Percentiles rank a stretch among this genome's conserved stretches.
Evolutionary conservation across 768 basidiomycete species (phyloP).

Genomic region (Imleria badia): DNA sequence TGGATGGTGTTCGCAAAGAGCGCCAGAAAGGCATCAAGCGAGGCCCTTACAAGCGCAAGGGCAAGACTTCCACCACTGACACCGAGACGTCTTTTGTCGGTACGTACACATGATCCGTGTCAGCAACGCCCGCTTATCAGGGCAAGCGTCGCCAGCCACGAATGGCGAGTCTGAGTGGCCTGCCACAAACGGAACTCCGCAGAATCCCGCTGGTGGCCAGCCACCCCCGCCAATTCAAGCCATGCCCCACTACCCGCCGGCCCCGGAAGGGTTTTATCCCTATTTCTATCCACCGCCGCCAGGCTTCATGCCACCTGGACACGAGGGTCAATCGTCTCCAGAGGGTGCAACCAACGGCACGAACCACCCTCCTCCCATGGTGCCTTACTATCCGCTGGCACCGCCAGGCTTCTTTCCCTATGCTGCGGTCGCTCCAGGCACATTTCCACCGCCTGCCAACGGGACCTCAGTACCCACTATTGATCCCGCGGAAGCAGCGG

Average conservation of each 20-base stretch:
- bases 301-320: conserved; percentile 39
- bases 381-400: conserved; percentile 38
- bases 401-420: conserved; percentile 43
- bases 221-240: conserved; percentile 28
- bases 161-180: conserved; percentile 38
- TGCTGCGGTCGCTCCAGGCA: conserved; percentile 28
- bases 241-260: conserved; percentile 32
- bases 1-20: conserved; percentile 63
- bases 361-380: conserved; percentile 30
- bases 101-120: conserved; percentile 12
- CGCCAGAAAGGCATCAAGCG: conserved; percentile 61
- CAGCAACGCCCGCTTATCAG: conserved; percentile 10
- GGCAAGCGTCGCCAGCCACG: conserved; percentile 11
- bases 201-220: conserved; percentile 13
- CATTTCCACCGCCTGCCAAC: conserved; percentile 32
- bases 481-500: conserved; percentile 19
- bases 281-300: conserved; percentile 42
- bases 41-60: conserved; percentile 57
- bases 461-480: conserved; percentile 27
- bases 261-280: conserved; percentile 46
- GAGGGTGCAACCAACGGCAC: conserved; percentile 34
- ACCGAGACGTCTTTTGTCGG: conserved; percentile 23
- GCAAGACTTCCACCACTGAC: conserved; percentile 28
- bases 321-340: conserved; percentile 35
- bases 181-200: conserved; percentile 21